Base-by-base conservation (phyloP, 805 yeast genomes). In the Myxozyma udenii region DNA sequence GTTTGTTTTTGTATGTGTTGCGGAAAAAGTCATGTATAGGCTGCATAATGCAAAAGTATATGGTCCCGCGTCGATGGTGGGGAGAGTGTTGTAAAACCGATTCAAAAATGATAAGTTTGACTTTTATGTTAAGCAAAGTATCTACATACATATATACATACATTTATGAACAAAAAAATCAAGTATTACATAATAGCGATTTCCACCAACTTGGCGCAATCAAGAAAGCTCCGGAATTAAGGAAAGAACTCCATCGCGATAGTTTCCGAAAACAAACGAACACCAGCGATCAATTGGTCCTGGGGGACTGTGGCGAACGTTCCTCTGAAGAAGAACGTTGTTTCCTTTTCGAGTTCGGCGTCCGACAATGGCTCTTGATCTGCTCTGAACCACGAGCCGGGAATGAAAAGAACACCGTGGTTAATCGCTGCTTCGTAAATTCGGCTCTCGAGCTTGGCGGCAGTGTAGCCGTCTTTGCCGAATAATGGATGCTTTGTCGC, bases 401-500 rank as follows among this genome's bases (percentile, higher is more conserved):
- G 63, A 32, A 58, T 61, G 30, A 61, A 57, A n/a, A 61, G 33
- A 11, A 57, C 58, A 16, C 57, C 57, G 42, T 58, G 55, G n/a
- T 57, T 54, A 35, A 55, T 55, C 12, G 61, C 63, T 4, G 51
- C 46, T 30, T 46, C 39, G 54, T 57, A 55, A 36, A 61, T 60
- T 7, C 44, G 22, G 22, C 23, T 28, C 52, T 56, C 60, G 36
- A 61, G 30, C 30, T 44, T 46, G 19, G 32, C 33, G 4, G 60
- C 50, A 18, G 55, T 44, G 16, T 47, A 41, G 9, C 81, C 73
- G 14, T 28, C 33, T 28, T 28, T 28, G 6, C 66, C 72, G 61
- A 80, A 86, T 63, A 81, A 78, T 30, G 95, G 95, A 67, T 89
- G 96, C 67, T 81, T 78, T 19, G 88, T 67, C 37, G 89, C 86